Conservation (phyloP, 2,329 filamentous ascomycete species). For the Berkeleyomyces rouxiae region DNA sequence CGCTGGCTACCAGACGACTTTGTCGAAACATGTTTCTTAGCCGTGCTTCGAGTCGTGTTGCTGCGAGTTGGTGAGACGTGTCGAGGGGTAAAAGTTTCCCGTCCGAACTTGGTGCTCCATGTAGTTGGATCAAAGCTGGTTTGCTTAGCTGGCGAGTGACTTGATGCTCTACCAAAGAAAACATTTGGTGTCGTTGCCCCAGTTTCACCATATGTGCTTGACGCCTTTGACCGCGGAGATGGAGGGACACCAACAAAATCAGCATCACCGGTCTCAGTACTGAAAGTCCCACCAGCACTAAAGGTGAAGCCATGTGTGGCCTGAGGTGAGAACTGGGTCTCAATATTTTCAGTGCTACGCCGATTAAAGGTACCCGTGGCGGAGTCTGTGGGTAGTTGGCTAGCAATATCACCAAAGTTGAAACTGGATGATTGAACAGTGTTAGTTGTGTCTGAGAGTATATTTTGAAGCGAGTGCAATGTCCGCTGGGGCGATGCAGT, state of each 20-base stretch:
- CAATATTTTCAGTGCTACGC: slow-evolving; percentile 42
- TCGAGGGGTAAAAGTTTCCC: slow-evolving; percentile 35
- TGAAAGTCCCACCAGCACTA: slow-evolving; percentile 10
- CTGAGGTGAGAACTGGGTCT: slow-evolving; percentile 33
- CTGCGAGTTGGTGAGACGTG: slow-evolving; percentile 9
- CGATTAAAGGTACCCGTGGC: slow-evolving; percentile 24
- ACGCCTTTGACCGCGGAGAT: slow-evolving; percentile 1
- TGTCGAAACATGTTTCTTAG: slow-evolving; percentile 1
- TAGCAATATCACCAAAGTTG: slow-evolving; percentile 5
- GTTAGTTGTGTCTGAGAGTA: slow-evolving; percentile 1
- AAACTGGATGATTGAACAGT: slow-evolving; percentile 6
- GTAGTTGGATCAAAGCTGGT: slow-evolving; percentile 31
- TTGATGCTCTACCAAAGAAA: background rate
- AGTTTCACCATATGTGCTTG: background rate
- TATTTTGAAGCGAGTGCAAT: background rate
- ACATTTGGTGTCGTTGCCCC: slow-evolving; percentile 1
- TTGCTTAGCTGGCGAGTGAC: slow-evolving; percentile 4
- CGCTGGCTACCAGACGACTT: slow-evolving; percentile 2
- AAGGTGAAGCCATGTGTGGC: slow-evolving; percentile 11
- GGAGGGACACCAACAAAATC: background rate
- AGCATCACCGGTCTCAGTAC: background rate
- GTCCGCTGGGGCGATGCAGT: background rate
- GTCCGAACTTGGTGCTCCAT: slow-evolving; percentile 38
- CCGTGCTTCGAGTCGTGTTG: slow-evolving; percentile 1
- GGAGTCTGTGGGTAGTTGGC: slow-evolving; percentile 3